Evolutionary conservation across 306 rosid genomes (phyloP).

Genomic region (Carpinus fangiana): DNA sequence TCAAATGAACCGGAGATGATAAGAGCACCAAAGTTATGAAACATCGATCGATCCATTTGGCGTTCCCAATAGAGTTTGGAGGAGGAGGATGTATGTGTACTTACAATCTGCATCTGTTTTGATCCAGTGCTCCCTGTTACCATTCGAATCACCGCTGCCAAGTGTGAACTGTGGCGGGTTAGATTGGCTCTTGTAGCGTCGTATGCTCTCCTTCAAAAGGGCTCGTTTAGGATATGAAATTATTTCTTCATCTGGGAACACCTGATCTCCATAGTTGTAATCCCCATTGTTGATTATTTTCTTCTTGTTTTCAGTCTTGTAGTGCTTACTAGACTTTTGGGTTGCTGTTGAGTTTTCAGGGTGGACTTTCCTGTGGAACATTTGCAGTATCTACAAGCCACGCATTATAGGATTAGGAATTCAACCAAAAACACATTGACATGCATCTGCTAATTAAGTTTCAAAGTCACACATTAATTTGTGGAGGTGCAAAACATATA

Average conservation of each 20-base stretch:
- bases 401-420: slow-evolving; percentile 12
- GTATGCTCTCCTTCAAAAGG: slow-evolving; percentile 46
- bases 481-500: too few species aligned
- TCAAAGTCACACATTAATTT: neutral
- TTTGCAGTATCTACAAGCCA: slow-evolving; percentile 76
- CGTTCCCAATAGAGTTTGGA: neutral
- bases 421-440: slow-evolving; percentile 20
- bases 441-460: neutral
- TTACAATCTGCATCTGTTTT: slow-evolving; percentile 93
- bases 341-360: slow-evolving; percentile 57
- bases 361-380: slow-evolving; percentile 84
- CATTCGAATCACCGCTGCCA: slow-evolving; percentile 53
- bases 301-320: slow-evolving; percentile 58
- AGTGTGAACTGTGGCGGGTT: slow-evolving; percentile 48
- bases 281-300: slow-evolving; percentile 43
- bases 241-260: slow-evolving; percentile 55
- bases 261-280: slow-evolving; percentile 41
- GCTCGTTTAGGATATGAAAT: slow-evolving; percentile 43
- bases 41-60: neutral
- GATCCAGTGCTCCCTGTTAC: slow-evolving; percentile 83
- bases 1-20: too few species aligned
- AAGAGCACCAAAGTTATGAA: neutral
- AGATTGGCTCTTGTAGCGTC: slow-evolving; percentile 47
- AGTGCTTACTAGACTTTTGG: slow-evolving; percentile 41
- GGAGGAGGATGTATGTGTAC: slow-evolving; percentile 19